Base-by-base conservation (phyloP, 371 early-diverging fungal genomes). In the Capillidium heterosporum region DNA sequence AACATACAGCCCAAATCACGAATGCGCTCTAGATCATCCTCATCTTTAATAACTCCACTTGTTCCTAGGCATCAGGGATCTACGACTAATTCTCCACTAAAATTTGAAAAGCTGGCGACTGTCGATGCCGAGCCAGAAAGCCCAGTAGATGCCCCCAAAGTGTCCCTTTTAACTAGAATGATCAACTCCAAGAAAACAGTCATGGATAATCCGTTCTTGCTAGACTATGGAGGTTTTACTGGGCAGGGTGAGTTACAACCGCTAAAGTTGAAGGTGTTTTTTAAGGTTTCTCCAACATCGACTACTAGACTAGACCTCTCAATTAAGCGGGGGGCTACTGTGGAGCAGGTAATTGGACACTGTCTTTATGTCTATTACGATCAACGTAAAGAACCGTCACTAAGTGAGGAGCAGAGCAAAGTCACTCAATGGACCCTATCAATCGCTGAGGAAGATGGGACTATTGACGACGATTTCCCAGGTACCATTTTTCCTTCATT, bases 391-490 rank as follows among this genome's bases (percentile, higher is more conserved):
- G 57, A 67, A 39, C 87, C 92, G 11, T 61, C 65, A 17, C 63
- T 93, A 13, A 78, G 81, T 1, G 74, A 69, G 1, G 71, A 78
- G 1, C 62, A 71, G 24, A 77, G 73, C 32, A 78, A 84, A 52
- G 75, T 86, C 11, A 76, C 75, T 0, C 68, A 75, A 51, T 95
- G 95, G 95, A 82, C 76, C 15, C 65, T 95, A 68, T 71, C 89
- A 48, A 91, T 96, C 58, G 91, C 85, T 1, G 95, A 92, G 63
- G 93, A 91, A 55, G 92, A 91, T 72, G 95, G 95, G 17, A 80
- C 78, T 39, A 83, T 95, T 51, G 97, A 96, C 62, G 93, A 93
- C 39, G 95, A 93, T 67, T 80, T 96, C 61, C 95, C 95, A 41
- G 91, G 87, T 87, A 73, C 59, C 1, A 28, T 21, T 17, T 31